Base-by-base conservation (phyloP, 306 rosid species). In the Bauhinia variegata region DNA sequence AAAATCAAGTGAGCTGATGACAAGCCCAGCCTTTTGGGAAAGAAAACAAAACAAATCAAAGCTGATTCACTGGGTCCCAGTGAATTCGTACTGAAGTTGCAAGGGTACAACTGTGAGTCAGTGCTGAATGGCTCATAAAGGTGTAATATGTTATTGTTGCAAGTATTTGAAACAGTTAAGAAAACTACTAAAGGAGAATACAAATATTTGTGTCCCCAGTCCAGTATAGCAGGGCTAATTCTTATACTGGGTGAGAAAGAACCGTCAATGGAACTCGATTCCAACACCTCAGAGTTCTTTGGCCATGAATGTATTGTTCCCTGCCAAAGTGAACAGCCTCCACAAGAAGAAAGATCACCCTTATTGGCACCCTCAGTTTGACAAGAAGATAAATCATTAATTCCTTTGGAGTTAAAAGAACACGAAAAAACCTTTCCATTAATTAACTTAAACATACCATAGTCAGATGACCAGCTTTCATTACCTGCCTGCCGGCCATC, bases 41-140 rank as follows among this genome's bases (percentile, higher is more conserved):
- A 83, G 86, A 80, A 93, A 57, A 82, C 86, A 72, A 90, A 85
- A 70, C 89, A 83, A 58, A 93, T 73, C 43, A 84, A 77, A 60
- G 80, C 80, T 50, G 71, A 71, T 83, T 93, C 97, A 75, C 96
- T 96, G 36, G 92, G 99, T 71, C 82, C 78, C 59, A 93, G 69
- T 10, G 78, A 75, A 83, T 73, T 75, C 77, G 83, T 87, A 12
- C 86, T 93, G 64, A 84, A 84, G 85, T 93, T 93, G 80, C 95
- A 90, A 32, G 96, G 81, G 76, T 90, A 93, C 85, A 93, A 93
- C 90, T 93, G 99, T 34, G 66, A 32, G 82, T 88, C 89, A 2
- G 86, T 77, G 80, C 96, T 90, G 83, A 86, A 90, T 28, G 97
- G 99, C 69, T 93, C 97, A 72, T 84, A 90, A 59, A 93, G 84